phyloP scores from a whole-genome alignment of 2,329 filamentous ascomycete species.

The Knoxdaviesia capensis region DNA sequence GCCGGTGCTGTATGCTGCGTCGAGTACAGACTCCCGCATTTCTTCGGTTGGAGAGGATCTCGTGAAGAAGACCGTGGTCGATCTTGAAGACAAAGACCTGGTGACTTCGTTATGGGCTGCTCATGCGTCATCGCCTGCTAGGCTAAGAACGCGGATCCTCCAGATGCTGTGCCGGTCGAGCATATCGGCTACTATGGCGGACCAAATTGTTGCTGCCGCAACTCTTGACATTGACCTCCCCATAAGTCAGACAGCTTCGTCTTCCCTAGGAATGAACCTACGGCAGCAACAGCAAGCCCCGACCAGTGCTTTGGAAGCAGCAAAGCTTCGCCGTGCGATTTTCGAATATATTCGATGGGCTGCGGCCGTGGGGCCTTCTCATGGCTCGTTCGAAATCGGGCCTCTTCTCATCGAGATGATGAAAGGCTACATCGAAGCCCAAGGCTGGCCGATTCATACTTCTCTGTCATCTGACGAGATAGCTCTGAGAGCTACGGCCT shows the following conservation, averaged over 20 bases:
- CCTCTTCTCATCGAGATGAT: conserved; percentile 48
- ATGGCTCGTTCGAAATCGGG: conserved; percentile 43
- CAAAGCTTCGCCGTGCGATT: conserved; percentile 62
- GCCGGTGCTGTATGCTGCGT: conserved; percentile 64
- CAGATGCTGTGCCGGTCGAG: conserved; percentile 57
- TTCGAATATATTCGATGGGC: conserved; percentile 81
- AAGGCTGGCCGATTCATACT: conserved; percentile 55
- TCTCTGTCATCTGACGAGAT: too few species aligned
- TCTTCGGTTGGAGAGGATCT: conserved; percentile 76
- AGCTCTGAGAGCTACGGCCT: conserved; percentile 57
- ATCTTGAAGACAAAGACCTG: conserved; percentile 47
- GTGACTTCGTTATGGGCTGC: conserved; percentile 49
- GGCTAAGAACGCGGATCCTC: conserved; percentile 62
- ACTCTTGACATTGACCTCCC: conserved; percentile 10
- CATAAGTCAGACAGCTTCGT: background rate
- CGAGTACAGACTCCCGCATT: conserved; percentile 63
- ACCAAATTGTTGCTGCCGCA: conserved; percentile 49
- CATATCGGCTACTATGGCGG: conserved; percentile 47
- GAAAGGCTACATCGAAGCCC: conserved; percentile 51
- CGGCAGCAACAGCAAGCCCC: conserved; percentile 5
- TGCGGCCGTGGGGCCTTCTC: conserved; percentile 46
- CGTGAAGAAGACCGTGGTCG: conserved; percentile 57
- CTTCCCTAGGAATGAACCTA: too few species aligned
- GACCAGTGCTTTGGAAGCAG: conserved; percentile 46
- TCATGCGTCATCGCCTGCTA: conserved; percentile 52